Percentiles rank a stretch among this genome's conserved stretches.
phyloP scores from a whole-genome alignment of 2,329 filamentous ascomycete species.

The Cordyceps fumosorosea region DNA sequence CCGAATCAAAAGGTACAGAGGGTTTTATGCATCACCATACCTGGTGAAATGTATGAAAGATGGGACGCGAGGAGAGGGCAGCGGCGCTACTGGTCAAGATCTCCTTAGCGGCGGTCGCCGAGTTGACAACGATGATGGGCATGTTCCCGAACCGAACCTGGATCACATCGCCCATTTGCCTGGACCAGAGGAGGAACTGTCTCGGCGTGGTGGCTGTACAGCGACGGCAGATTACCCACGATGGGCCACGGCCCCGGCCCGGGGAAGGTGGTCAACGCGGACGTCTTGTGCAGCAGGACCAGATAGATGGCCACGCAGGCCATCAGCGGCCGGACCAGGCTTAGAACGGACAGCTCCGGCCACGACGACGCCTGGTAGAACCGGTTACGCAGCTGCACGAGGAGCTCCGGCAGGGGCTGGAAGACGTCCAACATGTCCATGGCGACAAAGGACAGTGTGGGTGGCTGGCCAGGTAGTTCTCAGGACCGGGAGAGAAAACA shows the following conservation, averaged over 20 bases:
- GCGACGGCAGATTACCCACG: constrained; percentile 2
- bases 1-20: neutral
- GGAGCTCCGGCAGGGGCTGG: neutral
- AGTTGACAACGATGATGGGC: constrained; percentile 1
- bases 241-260: constrained; percentile 1
- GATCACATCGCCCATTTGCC: constrained; percentile 3
- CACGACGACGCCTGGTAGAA: neutral
- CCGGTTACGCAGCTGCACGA: neutral
- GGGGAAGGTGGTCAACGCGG: neutral
- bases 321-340: neutral
- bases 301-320: neutral
- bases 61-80: neutral
- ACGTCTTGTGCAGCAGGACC: neutral
- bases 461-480: neutral
- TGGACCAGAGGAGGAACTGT: constrained; percentile 2
- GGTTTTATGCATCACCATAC: neutral
- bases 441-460: neutral
- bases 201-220: constrained; percentile 2
- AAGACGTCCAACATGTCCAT: constrained; percentile 6
- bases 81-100: constrained; percentile 4
- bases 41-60: constrained; percentile 6
- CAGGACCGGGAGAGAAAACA: neutral
- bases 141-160: constrained; percentile 4
- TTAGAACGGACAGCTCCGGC: neutral
- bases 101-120: constrained; percentile 1